Evolutionary conservation across 257 asterid species (phyloP).

Genomic region (Primulina tabacum): DNA sequence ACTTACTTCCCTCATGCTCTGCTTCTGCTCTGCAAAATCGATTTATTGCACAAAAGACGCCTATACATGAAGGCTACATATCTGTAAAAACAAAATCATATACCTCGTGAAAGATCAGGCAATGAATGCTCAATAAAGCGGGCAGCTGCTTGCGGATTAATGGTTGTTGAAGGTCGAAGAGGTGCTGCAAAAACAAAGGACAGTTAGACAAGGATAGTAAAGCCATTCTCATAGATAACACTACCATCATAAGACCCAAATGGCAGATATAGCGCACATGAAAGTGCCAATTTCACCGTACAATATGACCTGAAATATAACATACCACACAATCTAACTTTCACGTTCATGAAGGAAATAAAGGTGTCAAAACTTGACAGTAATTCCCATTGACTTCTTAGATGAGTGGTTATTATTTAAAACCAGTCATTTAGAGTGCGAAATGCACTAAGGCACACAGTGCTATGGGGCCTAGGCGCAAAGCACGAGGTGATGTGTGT

Average conservation of each 20-base stretch:
- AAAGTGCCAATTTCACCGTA: neutral
- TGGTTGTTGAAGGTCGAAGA: constrained; percentile 68
- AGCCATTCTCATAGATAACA: constrained; percentile 5
- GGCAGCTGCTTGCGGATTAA: constrained; percentile 77
- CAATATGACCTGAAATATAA: neutral
- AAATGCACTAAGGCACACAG: neutral
- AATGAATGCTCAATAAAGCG: constrained; percentile 92
- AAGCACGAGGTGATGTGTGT: neutral
- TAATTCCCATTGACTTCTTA: neutral
- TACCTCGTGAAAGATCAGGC: constrained; percentile 86
- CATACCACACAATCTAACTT: neutral
- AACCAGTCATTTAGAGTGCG: neutral
- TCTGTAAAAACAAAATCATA: constrained; percentile 19
- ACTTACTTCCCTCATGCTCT: constrained; percentile 76
- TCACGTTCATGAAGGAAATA: constrained; percentile 4
- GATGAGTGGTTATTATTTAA: neutral
- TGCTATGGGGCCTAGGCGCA: neutral
- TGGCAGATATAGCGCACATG: neutral
- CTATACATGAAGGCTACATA: constrained; percentile 12
- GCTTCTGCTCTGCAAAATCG: constrained; percentile 81
- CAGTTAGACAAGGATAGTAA: constrained; percentile 10
- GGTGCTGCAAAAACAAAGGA: constrained; percentile 59
- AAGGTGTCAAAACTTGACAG: constrained; percentile 8
- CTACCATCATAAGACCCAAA: constrained; percentile 6
- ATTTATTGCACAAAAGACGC: constrained; percentile 38